These are phyloP conservation scores for Setaria viridis DNA, from an alignment of 202 grass and related monocot species.

Conservation along the genomic window DNA sequence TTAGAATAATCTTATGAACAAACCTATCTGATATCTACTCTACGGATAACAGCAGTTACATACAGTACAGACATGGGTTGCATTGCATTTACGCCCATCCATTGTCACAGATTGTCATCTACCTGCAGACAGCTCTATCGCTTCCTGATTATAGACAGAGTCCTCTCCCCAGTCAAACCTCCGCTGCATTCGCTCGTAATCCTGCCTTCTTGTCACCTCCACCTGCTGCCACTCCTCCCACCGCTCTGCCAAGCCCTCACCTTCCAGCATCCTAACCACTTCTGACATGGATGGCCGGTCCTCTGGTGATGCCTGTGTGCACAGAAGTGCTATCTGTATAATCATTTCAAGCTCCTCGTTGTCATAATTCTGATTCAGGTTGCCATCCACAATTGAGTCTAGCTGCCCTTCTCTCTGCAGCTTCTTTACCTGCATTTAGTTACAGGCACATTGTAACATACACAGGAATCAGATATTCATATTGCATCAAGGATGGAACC, in stretches of 20 bases:
- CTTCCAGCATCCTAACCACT: slow-evolving; percentile 94
- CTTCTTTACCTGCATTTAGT: slow-evolving; percentile 76
- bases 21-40: slow-evolving; percentile 25
- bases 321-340: slow-evolving; percentile 84
- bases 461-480: not conserved
- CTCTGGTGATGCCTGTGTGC: slow-evolving; percentile 81
- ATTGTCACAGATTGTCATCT: slow-evolving; percentile 44
- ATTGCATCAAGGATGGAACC: not conserved
- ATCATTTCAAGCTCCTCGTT: slow-evolving; percentile 70
- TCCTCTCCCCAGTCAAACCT: slow-evolving; percentile 68
- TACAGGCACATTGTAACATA: slow-evolving; percentile 5
- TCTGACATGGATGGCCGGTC: slow-evolving; percentile 88
- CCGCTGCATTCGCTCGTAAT: slow-evolving; percentile 66
- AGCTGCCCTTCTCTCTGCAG: slow-evolving; percentile 75
- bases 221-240: slow-evolving; percentile 89
- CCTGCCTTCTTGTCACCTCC: slow-evolving; percentile 64
- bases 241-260: slow-evolving; percentile 70
- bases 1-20: not conserved
- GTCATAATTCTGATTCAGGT: slow-evolving; percentile 59
- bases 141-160: slow-evolving; percentile 67
- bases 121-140: slow-evolving; percentile 68
- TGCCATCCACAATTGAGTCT: slow-evolving; percentile 68
- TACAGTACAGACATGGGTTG: not conserved
- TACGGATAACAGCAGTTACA: not conserved
- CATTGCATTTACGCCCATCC: not conserved